Evolutionary conservation across 495 filamentous ascomycete genomes (phyloP), one percentile per base, ranked within the genome.

Genomic region (Pseudevernia furfuracea): DNA sequence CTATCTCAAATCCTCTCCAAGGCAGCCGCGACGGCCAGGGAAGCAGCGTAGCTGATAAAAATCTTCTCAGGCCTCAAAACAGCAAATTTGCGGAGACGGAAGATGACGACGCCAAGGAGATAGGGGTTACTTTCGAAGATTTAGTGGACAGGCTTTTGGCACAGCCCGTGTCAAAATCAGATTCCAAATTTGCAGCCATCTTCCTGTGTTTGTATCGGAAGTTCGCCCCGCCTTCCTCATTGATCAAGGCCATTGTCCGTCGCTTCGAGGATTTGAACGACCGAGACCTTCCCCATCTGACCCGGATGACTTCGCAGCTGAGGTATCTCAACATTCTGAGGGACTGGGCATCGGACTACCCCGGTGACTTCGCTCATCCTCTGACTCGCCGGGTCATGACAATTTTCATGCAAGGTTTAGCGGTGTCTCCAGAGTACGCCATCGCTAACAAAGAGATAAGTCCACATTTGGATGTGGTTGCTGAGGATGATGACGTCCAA

Each of bases 151-250:
- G 90, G 52, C 79, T 98, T 38, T 78, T 97, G 36, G 81, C 86
- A 0, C 82, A 87, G 62, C 88, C 89, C 43, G 87, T 93, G 80
- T 91, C 91, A 41, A 92, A 90, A 72, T 79, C 86, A 9, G 94
- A 97, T 72, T 79, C 81, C 25, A 96, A 95, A 72, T 97, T 97
- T 73, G 80, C 81, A 23, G 82, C 87, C 36, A 87, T 92, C 12
- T 97, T 97, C 70, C 78, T 97, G 25, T 95, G 92, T 64, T 81
- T 97, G n/a, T 97, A 96, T 72, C 88, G 94, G 60, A 96, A 92
- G 75, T 97, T 98, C 65, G 89, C 91, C 7, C 81, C 93, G 6
- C 94, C 94, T 0, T 79, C 80, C 19, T 81, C 87, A 46, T 81
- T 98, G 4, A 81, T 97, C 44, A 81, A 82, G 44, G 83, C 87